Percentiles rank a stretch among this genome's conserved stretches.
Conservation (phyloP, 257 asterid genomes). For the Datura wrightii region DNA sequence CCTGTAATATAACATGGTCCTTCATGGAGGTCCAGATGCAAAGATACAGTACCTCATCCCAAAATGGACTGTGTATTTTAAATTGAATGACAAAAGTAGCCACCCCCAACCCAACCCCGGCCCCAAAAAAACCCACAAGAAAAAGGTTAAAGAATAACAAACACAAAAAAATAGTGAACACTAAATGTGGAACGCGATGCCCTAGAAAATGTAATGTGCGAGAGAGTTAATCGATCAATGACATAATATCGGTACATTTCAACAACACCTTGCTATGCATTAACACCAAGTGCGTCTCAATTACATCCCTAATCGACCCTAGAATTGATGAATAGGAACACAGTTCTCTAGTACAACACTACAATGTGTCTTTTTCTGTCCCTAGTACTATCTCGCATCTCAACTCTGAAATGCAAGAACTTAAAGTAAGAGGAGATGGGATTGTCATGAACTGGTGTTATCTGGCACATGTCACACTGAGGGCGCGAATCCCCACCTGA, state of each 20-base stretch:
- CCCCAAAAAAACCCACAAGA: background rate
- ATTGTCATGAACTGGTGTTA: slow-evolving; percentile 7
- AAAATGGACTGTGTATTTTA: background rate
- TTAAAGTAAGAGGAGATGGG: slow-evolving; percentile 4
- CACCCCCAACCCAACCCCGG: background rate
- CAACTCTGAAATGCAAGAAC: slow-evolving; percentile 17
- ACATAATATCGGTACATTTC: slow-evolving; percentile 8
- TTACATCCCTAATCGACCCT: background rate
- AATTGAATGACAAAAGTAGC: background rate
- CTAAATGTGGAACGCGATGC: background rate
- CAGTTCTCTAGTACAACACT: background rate
- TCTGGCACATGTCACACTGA: slow-evolving; percentile 4
- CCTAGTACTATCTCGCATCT: slow-evolving; percentile 10
- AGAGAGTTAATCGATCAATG: background rate
- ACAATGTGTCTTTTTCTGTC: slow-evolving; percentile 16
- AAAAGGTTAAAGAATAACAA: background rate
- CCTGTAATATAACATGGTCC: background rate
- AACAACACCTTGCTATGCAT: slow-evolving; percentile 8
- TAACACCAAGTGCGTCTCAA: slow-evolving; percentile 16
- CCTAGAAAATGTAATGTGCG: background rate
- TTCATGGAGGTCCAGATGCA: slow-evolving; percentile 3
- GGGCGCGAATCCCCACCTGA: background rate
- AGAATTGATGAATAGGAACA: slow-evolving; percentile 16
- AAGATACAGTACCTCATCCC: slow-evolving; percentile 5
- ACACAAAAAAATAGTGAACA: background rate